Conservation (phyloP, 1,139 yeast genomes). For the Lizanozyma gosingica region DNA sequence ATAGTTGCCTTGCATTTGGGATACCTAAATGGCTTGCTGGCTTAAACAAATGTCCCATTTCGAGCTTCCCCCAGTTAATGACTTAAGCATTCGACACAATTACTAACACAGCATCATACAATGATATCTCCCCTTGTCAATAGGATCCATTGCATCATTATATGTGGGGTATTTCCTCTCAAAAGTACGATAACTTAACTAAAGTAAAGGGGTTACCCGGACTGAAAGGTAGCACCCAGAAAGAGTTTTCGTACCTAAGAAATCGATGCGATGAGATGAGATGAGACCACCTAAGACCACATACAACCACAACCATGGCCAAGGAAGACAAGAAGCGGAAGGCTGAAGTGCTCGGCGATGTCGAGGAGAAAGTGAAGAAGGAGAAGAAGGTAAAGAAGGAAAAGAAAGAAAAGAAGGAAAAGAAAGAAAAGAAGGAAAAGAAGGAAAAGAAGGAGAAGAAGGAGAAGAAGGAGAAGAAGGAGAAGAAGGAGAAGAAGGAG, state of each 20-base stretch:
- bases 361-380: conserved; percentile 18
- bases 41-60: too few species aligned
- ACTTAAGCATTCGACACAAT: too few species aligned
- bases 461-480: conserved; percentile 31
- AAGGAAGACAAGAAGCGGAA: conserved; percentile 38
- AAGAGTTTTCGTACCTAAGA: background rate
- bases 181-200: too few species aligned
- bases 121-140: too few species aligned
- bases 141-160: too few species aligned
- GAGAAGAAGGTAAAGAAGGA: conserved; percentile 38
- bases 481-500: conserved; percentile 28
- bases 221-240: background rate
- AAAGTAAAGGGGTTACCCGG: too few species aligned
- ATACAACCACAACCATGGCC: background rate
- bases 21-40: too few species aligned
- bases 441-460: conserved; percentile 36
- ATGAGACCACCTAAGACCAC: background rate
- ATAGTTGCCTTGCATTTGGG: too few species aligned
- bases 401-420: conserved; percentile 38
- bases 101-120: too few species aligned
- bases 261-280: background rate
- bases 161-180: too few species aligned
- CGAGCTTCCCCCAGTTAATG: too few species aligned
- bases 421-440: conserved; percentile 34
- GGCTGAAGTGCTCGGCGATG: conserved; percentile 19